Conservation (phyloP, 306 rosid genomes). For the Coriaria nepalensis region DNA sequence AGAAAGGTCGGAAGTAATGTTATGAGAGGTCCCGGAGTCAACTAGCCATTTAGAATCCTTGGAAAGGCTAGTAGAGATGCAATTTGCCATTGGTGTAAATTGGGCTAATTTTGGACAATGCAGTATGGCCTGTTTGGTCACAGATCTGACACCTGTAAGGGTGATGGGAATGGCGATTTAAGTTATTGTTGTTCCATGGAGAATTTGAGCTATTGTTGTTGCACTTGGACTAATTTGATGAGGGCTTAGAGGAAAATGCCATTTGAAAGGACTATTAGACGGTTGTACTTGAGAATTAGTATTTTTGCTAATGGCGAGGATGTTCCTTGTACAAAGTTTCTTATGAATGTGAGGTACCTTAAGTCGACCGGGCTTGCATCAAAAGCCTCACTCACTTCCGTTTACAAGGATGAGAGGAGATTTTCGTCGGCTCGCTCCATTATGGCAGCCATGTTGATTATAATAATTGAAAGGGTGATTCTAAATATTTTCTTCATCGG, state of each 20-base stretch:
- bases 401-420: slow-evolving; percentile 80
- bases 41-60: no score
- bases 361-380: slow-evolving; percentile 72
- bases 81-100: no score
- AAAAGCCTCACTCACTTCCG: slow-evolving; percentile 84
- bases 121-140: no score
- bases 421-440: slow-evolving; percentile 89
- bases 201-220: no score
- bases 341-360: slow-evolving; percentile 77
- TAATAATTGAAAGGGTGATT: not conserved
- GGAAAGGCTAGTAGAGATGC: no score
- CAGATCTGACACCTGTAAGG: no score
- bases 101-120: no score
- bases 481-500: not conserved
- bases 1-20: no score
- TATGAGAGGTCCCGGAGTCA: no score
- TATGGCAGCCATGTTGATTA: slow-evolving; percentile 54
- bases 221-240: no score
- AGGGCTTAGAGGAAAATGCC: slow-evolving; percentile 85
- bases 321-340: slow-evolving; percentile 60
- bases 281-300: slow-evolving; percentile 51
- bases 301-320: slow-evolving; percentile 85
- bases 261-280: slow-evolving; percentile 60
- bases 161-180: no score
- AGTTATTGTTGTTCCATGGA: no score